Base-by-base conservation (phyloP, 176 grass and related monocot species). In the Melocanna baccifera region DNA sequence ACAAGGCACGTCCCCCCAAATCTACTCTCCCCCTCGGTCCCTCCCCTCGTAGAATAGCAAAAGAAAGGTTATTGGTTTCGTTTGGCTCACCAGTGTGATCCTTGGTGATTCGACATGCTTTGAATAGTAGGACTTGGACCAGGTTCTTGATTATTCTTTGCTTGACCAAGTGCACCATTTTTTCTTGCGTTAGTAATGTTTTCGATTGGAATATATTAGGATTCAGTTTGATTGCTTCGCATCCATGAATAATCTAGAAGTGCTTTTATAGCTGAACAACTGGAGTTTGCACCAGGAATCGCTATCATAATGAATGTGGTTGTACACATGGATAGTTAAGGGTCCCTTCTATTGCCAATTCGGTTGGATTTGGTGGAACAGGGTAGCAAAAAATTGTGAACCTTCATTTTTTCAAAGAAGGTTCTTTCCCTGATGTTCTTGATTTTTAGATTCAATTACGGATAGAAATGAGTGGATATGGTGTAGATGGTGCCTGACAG, bases 1-100 rank as follows among this genome's bases (percentile, higher is more conserved):
- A 94, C 72, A 98, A 93, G 92, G 95, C 72, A 87, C 19, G 85
- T 19, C 65, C 19, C 69, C 59, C 51, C 10, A 6, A 77, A 26
- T 69, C 46, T 25, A 30, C 18, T n/a, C 23, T 6, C 20, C 30
- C 23, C 8, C 26, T 12, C 6, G 9, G 9, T n/a, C 1, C 4
- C 11, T 11, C 20, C 11, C 50, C 22, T 30, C 5, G 1, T 12
- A 62, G 26, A 46, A 47, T 39, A 43, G 51, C 40, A 10, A 85
- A 18, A 46, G 9, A 13, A 69, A 52, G 76, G 32, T 32, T 87
- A 4, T 12, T 74, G n/a, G 1, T 65, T 56, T 22, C 7, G 10
- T 43, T 48, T 34, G 52, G 10, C 12, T 16, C 55, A 32, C 67
- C 52, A 39, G 1, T 3, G 9, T 51, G 26, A 7, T 74, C 39